Evolutionary conservation across 2,329 filamentous ascomycete species (phyloP).

Genomic region (Penicillium polonicum): DNA sequence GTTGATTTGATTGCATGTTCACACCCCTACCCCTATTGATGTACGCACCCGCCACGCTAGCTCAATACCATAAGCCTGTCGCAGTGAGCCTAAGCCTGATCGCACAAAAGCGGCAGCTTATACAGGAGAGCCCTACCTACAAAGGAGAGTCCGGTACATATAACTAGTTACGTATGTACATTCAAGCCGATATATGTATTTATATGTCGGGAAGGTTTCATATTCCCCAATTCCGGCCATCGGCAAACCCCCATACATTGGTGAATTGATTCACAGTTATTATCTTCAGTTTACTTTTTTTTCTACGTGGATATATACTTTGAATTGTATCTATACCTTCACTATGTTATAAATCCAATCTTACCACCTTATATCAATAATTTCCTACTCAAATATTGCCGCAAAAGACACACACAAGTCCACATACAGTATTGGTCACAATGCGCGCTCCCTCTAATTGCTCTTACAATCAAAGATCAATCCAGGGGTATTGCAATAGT

Average conservation of each 20-base stretch:
- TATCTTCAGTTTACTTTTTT: neutral
- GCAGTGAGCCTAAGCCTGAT: no score
- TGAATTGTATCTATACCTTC: neutral
- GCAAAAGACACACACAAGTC: neutral
- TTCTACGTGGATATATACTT: no score
- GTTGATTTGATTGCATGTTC: no score
- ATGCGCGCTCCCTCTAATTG: no score
- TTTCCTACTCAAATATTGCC: no score
- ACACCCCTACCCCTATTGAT: no score
- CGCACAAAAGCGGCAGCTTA: no score
- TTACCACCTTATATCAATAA: neutral
- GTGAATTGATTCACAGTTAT: neutral
- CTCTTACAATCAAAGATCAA: neutral
- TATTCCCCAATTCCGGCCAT: neutral
- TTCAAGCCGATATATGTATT: neutral
- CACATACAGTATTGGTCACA: neutral
- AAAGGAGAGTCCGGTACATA: no score
- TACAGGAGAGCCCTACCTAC: no score
- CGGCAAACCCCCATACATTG: neutral
- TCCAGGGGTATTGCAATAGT: neutral
- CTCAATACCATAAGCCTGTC: no score
- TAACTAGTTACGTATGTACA: no score
- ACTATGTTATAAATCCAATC: neutral
- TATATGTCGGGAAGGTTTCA: neutral
- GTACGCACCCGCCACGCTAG: no score